These are phyloP conservation scores for Fraxinus dipetala DNA, from an alignment of 305 asterid species.

Conservation along the genomic window DNA sequence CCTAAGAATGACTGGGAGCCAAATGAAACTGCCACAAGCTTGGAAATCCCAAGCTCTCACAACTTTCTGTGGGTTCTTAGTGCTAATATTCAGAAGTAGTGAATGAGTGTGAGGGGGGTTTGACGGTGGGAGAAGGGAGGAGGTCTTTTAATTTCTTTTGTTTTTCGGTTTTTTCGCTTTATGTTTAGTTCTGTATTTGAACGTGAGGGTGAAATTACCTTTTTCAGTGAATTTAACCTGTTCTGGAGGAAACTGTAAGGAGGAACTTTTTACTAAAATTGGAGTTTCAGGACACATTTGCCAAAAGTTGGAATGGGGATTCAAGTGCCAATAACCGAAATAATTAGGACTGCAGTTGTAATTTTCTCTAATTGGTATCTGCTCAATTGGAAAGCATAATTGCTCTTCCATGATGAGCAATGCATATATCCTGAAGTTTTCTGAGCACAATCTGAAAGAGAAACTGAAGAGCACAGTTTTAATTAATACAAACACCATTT, in stretches of 20 bases:
- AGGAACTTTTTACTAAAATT: background rate
- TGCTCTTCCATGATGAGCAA: slow-evolving; percentile 14
- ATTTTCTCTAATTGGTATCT: background rate
- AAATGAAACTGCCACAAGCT: background rate
- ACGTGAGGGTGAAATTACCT: background rate
- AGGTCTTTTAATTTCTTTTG: background rate
- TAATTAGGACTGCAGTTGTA: background rate
- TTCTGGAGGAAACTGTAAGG: background rate
- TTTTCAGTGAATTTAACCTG: background rate
- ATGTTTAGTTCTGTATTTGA: background rate
- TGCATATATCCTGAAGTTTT: slow-evolving; percentile 11
- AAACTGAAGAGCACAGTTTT: slow-evolving; percentile 1
- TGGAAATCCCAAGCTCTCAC: background rate
- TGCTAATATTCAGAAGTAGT: background rate
- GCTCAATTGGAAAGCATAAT: slow-evolving; percentile 13
- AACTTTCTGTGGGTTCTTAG: background rate
- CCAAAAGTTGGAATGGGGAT: background rate
- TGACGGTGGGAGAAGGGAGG: background rate
- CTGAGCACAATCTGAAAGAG: slow-evolving; percentile 2
- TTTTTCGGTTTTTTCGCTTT: background rate
- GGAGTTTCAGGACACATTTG: background rate
- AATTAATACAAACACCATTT: background rate
- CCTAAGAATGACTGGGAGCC: background rate
- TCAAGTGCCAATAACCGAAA: background rate
- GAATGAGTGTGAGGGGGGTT: background rate